Evolutionary conservation across 78 protist genomes (phyloP), one percentile per base, ranked within the genome.

Genomic region (Dictyostelium citrinum): DNA sequence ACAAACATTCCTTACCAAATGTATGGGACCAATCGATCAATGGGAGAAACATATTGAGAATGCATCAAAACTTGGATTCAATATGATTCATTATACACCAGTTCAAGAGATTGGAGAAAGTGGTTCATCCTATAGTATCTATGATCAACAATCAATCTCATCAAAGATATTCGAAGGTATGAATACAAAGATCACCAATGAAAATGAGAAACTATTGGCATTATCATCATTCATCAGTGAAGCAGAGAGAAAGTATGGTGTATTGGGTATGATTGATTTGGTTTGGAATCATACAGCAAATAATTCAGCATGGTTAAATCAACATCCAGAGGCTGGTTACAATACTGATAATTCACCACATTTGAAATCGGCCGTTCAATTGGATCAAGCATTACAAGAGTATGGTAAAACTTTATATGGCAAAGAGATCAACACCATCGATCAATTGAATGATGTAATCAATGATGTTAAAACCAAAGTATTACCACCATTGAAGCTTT

Each of bases 291-390:
- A 98, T 84, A 96, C 98, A 12, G 95, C 99, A 8, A 67, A 78
- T 72, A 95, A 97, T 84, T 49, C 95, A 2, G 60, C 76, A 4
- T 97, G 98, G 98, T 82, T 98, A 7, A 68, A 6, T 31, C 97
- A 97, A n/a, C 98, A 98, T 46, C 99, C 99, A 29, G 99, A 98
- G 16, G 98, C 98, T 22, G 96, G 97, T 22, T 98, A 96, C 82
- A 91, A 81, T 17, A 83, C 96, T 5, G 94, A 71, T 20, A 97
- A 95, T 60, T 64, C 93, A 3, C 97, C 98, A 22, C 98, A 97
- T 41, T 85, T 98, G 20, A 51, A 46, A 37, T 51, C 95, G 0
- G 98, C 99, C 2, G 96, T 93, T 35, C 97, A 37, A 1, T 49
- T 98, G 12, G 99, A 98, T 60, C 91, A 82, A 5, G 97, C 94